Evolutionary conservation across 371 early-diverging fungal species (phyloP), one percentile per base, ranked within the genome.

Genomic region (Furculomyces boomerangus): DNA sequence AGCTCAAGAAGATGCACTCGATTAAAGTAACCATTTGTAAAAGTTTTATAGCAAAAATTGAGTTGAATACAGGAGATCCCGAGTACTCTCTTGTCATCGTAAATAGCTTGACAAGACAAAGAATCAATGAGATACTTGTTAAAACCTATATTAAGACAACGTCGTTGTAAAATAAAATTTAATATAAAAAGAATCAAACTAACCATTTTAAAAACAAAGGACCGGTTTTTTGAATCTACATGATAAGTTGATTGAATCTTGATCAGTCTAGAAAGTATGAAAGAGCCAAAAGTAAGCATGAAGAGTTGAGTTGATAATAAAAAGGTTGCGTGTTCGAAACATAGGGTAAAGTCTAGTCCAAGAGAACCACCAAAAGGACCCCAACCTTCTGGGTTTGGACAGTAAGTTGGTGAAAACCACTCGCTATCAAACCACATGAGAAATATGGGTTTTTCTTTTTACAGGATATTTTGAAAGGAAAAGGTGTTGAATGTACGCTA

Each of bases 331-430:
- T 51, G 45, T 37, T 59, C 62, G 57, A 58, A 55, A 45, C 65
- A 62, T 0, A 63, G 50, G 13, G 62, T 65, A 47, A 67, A 56
- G 35, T 67, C 67, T 10, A 55, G 35, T 2, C 50, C 45, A 2
- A 60, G 48, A 18, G 28, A 24, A 2, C 37, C 14, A n/a, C 66
- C 62, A 59, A 61, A 66, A 1, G 67, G 67, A 22, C 67, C 67
- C 65, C 64, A 63, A 32, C 63, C 63, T 53, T 64, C 63, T 14
- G 35, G 37, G 35, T 25, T 27, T 0, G 53, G 54, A 26, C 63
- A 63, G 25, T 7, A 24, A 10, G 45, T 45, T n/a, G n/a, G n/a
- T n/a, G n/a, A n/a, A n/a, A n/a, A n/a, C n/a, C n/a, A n/a, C n/a
- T n/a, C n/a, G n/a, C n/a, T n/a, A n/a, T n/a, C n/a, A n/a, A n/a